Percentiles rank a stretch among this genome's conserved stretches.
phyloP scores from a whole-genome alignment of 2,329 filamentous ascomycete genomes.

The Fusarium camptoceras region DNA sequence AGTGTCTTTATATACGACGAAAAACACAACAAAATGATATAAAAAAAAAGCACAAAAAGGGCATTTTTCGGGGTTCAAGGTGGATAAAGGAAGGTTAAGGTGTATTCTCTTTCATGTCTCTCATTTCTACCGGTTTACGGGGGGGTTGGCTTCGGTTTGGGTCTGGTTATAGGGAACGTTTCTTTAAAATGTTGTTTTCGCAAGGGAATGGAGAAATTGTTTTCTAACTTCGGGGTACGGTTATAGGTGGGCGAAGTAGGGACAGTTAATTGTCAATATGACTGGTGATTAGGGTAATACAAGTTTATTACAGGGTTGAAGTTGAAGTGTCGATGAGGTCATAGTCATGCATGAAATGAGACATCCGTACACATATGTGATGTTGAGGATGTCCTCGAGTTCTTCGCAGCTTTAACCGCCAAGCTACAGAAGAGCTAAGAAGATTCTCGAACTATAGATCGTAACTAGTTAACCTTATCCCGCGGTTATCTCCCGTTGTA shows the following conservation, averaged over 20 bases:
- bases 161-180: conserved; percentile 32
- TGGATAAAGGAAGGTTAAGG: conserved; percentile 29
- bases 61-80: conserved; percentile 37
- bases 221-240: conserved; percentile 30
- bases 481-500: background rate
- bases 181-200: conserved; percentile 37
- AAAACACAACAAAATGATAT: conserved; percentile 29
- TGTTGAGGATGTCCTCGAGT: background rate
- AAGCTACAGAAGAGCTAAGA: background rate
- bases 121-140: conserved; percentile 32
- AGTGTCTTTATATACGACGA: conserved; percentile 30
- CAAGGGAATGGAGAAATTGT: conserved; percentile 41
- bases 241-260: background rate
- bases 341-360: background rate
- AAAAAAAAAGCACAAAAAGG: conserved; percentile 32
- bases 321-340: background rate
- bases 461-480: conserved; percentile 11
- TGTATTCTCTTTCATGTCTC: conserved; percentile 34
- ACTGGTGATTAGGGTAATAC: conserved; percentile 24
- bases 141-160: conserved; percentile 31
- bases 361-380: background rate
- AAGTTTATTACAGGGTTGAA: conserved; percentile 27
- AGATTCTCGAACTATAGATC: background rate
- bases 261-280: conserved; percentile 25
- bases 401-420: background rate